Conservation (phyloP, 2,329 filamentous ascomycete species). For the Talaromyces sp. region DNA sequence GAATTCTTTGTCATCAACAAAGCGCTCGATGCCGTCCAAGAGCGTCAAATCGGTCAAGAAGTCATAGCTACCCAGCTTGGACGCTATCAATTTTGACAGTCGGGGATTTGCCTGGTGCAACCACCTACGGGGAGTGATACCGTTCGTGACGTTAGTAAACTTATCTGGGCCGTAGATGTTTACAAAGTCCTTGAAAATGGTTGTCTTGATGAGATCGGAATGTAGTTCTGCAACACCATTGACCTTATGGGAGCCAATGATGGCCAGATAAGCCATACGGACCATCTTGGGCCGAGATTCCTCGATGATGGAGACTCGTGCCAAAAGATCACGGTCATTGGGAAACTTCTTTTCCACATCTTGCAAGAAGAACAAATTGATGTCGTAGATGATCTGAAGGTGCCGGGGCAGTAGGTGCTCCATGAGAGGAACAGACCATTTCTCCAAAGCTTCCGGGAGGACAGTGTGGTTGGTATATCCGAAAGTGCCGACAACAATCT, state of each 20-base stretch:
- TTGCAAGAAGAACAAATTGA: constrained; percentile 93
- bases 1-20: constrained; percentile 81
- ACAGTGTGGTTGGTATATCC: constrained; percentile 99
- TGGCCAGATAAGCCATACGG: constrained; percentile 90
- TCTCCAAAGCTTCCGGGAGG: constrained; percentile 92
- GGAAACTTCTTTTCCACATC: constrained; percentile 86
- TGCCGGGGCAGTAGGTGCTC: constrained; percentile 92
- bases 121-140: constrained; percentile 94
- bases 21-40: constrained; percentile 81
- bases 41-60: constrained; percentile 89
- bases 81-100: constrained; percentile 86
- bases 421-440: constrained; percentile 91
- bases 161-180: constrained; percentile 92
- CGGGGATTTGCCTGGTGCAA: constrained; percentile 95
- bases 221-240: constrained; percentile 97
- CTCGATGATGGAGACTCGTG: constrained; percentile 93
- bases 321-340: constrained; percentile 78
- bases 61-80: constrained; percentile 75
- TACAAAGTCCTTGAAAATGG: constrained; percentile 99
- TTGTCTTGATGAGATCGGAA: constrained; percentile 96
- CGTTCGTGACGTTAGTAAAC: constrained; percentile 98
- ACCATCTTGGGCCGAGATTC: constrained; percentile 97
- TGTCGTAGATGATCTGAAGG: constrained; percentile 95
- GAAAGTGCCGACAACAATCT: constrained; percentile 73
- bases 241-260: constrained; percentile 98